phyloP scores from a whole-genome alignment of 768 basidiomycete species.

The Leccinum incarnatum region DNA sequence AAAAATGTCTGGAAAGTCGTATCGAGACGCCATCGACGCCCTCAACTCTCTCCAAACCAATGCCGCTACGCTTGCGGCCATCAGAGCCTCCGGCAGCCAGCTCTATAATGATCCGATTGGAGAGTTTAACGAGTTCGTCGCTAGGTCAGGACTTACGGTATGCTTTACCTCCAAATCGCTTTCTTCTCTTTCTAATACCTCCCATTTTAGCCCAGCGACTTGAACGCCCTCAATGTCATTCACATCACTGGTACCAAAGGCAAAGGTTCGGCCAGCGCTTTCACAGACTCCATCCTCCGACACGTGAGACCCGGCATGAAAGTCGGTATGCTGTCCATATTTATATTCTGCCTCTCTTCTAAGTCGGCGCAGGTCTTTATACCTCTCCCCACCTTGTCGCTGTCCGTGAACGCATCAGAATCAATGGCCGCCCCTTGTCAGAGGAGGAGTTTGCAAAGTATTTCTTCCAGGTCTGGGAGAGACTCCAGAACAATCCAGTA shows the following conservation, averaged over 20 bases:
- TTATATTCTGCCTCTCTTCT: background rate
- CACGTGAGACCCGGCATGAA: constrained; percentile 70
- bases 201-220: constrained; percentile 61
- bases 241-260: constrained; percentile 99
- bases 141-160: constrained; percentile 83
- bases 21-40: constrained; percentile 68
- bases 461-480: constrained; percentile 97
- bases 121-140: constrained; percentile 89
- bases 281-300: constrained; percentile 84
- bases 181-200: constrained; percentile 12
- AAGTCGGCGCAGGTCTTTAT: constrained; percentile 66
- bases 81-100: constrained; percentile 66
- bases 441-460: constrained; percentile 86
- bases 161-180: constrained; percentile 22
- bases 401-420: constrained; percentile 91
- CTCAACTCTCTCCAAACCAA: constrained; percentile 88
- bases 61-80: constrained; percentile 85
- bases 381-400: constrained; percentile 96
- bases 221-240: constrained; percentile 87
- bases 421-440: constrained; percentile 86
- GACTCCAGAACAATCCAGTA: constrained; percentile 66
- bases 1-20: constrained; percentile 55
- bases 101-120: constrained; percentile 60
- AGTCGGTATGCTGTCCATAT: constrained; percentile 55
- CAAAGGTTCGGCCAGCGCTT: constrained; percentile 96